These are phyloP conservation scores for Bacidia gigantensis DNA, from an alignment of 495 filamentous ascomycete species.

Conservation along the genomic window DNA sequence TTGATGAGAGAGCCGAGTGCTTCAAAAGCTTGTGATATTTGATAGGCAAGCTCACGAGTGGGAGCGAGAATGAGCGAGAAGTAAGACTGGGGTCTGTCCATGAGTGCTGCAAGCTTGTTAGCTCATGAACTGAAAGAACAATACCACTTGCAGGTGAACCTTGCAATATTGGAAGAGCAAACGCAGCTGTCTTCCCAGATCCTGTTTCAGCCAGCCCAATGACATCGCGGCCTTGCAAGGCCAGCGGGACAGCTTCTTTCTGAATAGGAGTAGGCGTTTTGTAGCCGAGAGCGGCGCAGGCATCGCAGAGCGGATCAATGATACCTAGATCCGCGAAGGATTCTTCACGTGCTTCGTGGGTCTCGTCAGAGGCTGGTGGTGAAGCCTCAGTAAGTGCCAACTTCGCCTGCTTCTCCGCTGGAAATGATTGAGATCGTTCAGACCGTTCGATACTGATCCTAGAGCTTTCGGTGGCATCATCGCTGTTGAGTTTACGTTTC, in stretches of 20 bases:
- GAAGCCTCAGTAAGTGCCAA: no score
- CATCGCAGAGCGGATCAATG: constrained; percentile 75
- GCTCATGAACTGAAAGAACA: background rate
- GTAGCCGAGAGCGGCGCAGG: constrained; percentile 67
- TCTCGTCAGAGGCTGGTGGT: no score
- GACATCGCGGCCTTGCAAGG: constrained; percentile 68
- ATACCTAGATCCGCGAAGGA: constrained; percentile 79
- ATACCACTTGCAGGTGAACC: constrained; percentile 16
- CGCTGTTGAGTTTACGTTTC: background rate
- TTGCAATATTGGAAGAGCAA: constrained; percentile 80
- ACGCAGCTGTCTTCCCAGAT: constrained; percentile 86
- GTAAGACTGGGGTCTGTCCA: constrained; percentile 66
- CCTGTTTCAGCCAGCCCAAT: constrained; percentile 93
- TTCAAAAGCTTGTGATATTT: constrained; percentile 76
- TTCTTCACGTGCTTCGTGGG: constrained; percentile 28
- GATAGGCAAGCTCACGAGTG: constrained; percentile 81
- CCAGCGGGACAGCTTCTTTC: constrained; percentile 61
- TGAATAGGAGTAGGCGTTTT: constrained; percentile 76
- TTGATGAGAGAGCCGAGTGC: constrained; percentile 70
- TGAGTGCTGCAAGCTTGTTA: constrained; percentile 35
- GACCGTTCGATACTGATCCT: background rate
- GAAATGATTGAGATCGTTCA: background rate
- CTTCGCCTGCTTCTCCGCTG: no score
- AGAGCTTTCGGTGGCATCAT: background rate
- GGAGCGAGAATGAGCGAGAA: constrained; percentile 77